Percentiles rank a stretch among this genome's conserved stretches.
Conservation (phyloP, 78 protist species). For the Polysphondylium violaceum region DNA sequence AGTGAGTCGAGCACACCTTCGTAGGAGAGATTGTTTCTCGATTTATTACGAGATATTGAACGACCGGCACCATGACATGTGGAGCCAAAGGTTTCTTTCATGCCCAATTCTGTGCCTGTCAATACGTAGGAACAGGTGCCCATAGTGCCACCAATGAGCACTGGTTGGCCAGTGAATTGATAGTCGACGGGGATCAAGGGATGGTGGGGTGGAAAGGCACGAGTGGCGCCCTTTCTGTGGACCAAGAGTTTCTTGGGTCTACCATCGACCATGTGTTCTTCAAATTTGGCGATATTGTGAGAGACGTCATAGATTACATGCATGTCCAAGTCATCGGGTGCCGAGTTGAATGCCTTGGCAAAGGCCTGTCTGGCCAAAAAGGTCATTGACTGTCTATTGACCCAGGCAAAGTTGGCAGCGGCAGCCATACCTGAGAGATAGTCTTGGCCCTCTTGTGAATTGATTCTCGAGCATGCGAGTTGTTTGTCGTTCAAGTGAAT, state of each 20-base stretch:
- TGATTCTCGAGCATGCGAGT: conserved; percentile 69
- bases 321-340: conserved; percentile 97
- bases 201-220: conserved; percentile 98
- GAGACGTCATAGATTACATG: conserved; percentile 96
- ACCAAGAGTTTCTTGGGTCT: conserved; percentile 87
- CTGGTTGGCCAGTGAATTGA: conserved; percentile 95
- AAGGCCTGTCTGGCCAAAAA: conserved; percentile 85
- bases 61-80: conserved; percentile 99
- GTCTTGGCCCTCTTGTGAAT: conserved; percentile 81
- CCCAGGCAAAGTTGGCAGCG: conserved; percentile 97
- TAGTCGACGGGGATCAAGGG: conserved; percentile 97
- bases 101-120: conserved; percentile 94
- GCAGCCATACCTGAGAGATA: conserved; percentile 95
- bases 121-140: conserved; percentile 95
- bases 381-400: conserved; percentile 94
- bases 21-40: conserved; percentile 77
- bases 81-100: conserved; percentile 92
- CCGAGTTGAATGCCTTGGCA: conserved; percentile 81
- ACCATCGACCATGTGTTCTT: conserved; percentile 95
- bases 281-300: conserved; percentile 97
- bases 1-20: conserved; percentile 85
- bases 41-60: conserved; percentile 89
- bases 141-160: conserved; percentile 98
- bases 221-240: conserved; percentile 97
- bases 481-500: conserved; percentile 92